Evolutionary conservation across 2,329 filamentous ascomycete species (phyloP), one percentile per base, ranked within the genome.

Genomic region (Cordyceps pruinosa): DNA sequence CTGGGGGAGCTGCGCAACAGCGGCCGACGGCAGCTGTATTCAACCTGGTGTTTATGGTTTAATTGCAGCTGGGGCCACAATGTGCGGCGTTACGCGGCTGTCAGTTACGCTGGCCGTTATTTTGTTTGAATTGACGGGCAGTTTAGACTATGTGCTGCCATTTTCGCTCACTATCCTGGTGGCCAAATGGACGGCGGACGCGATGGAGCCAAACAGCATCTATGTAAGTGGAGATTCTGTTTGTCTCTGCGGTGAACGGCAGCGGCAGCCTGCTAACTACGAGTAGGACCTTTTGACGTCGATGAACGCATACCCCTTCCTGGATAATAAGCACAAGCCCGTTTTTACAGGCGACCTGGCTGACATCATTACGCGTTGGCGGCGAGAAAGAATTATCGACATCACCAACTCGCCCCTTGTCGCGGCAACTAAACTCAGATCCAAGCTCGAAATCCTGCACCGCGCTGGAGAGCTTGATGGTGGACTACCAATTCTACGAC

Each of bases 141-240:
- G 90, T 69, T 77, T 97, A 49, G 90, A 97, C 69, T 95, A 97
- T 66, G 94, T 99, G 4, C 76, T 99, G 12, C 94, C 94, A 0
- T 97, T 97, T 70, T 97, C 92, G 0, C 76, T 99, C 9, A 88
- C 90, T 0, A 90, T 99, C 34, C 78, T 97, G 4, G 91, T 96
- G 28, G 86, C 93, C n/a, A 99, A 99, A 74, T 99, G 94, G 94
- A 96, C 91, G 0, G 92, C 94, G 0, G 94, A 97, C 72, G 92
- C 91, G 4, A 83, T 99, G 52, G 94, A 99, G 71, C 94, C 93
- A 17, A 80, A 90, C 54, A 96, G 90, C 70, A 97, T 99, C 61
- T 97, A 97, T 69, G 85, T 87, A 72, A 73, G 83, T 74, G 32
- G 26, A 10, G 12, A 12, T 2, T 35, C 19, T 26, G 19, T 15